Conservation (phyloP, 2,329 filamentous ascomycete genomes). For the Ophiocordyceps camponoti-rufipedis region DNA sequence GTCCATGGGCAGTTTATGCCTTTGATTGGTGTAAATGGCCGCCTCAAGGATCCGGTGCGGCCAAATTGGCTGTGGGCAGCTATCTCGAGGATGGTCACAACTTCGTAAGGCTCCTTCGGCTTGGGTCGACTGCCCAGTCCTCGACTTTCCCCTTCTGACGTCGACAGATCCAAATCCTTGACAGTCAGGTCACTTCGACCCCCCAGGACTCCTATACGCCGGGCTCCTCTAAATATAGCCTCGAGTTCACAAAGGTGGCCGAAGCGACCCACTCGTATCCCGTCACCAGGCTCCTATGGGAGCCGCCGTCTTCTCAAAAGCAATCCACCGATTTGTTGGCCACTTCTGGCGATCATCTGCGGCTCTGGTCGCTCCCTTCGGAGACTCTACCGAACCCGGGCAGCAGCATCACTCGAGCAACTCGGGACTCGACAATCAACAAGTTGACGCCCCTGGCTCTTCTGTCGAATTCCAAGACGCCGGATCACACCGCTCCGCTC, state of each 20-base stretch:
- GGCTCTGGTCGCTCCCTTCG: conserved; percentile 79
- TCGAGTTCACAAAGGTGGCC: conserved; percentile 86
- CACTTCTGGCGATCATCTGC: conserved; percentile 84
- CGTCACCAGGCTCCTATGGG: conserved; percentile 88
- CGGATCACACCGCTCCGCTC: conserved; percentile 89
- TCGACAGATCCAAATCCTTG: conserved; percentile 81
- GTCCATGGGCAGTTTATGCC: conserved; percentile 89
- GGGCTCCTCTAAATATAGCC: conserved; percentile 51
- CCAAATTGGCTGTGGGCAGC: conserved; percentile 88
- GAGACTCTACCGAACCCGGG: conserved; percentile 36
- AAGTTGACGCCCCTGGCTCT: conserved; percentile 88
- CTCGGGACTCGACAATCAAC: conserved; percentile 38
- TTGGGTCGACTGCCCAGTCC: background rate
- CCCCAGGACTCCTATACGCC: conserved; percentile 50
- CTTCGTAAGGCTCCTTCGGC: conserved; percentile 47
- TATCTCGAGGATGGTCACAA: conserved; percentile 97
- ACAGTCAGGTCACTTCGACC: conserved; percentile 61
- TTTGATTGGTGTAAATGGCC: conserved; percentile 99
- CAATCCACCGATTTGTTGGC: conserved; percentile 88
- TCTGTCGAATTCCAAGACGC: conserved; percentile 93
- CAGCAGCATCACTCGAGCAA: conserved; percentile 49
- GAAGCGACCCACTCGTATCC: conserved; percentile 97
- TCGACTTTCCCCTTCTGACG: conserved; percentile 2
- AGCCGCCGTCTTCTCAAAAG: conserved; percentile 86
- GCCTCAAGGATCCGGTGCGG: conserved; percentile 59